Conservation (phyloP, 345 rosid genomes). For the Alliaria petiolata region DNA sequence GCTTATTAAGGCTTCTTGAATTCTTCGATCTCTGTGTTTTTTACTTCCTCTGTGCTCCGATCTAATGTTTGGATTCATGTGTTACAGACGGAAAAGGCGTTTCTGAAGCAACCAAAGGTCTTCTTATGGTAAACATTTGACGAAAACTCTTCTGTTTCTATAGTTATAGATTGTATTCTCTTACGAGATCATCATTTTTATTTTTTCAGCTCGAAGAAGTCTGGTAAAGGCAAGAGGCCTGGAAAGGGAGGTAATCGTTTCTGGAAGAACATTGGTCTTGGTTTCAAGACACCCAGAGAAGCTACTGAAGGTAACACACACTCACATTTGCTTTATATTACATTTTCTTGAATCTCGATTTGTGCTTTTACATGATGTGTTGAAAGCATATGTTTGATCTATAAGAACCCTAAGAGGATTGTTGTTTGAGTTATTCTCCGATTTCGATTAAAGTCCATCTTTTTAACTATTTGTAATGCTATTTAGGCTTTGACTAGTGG, state of each 20-base stretch:
- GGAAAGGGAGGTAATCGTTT: constrained; percentile 52
- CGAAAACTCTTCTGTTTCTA: background rate
- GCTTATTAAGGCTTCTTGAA: background rate
- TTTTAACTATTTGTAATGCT: background rate
- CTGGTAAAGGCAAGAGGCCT: constrained; percentile 51
- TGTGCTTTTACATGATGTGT: background rate
- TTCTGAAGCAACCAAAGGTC: constrained; percentile 46
- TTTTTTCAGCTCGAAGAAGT: constrained; percentile 42
- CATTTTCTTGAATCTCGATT: background rate
- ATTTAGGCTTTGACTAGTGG: background rate
- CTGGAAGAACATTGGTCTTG: constrained; percentile 52
- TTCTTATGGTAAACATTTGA: constrained; percentile 30
- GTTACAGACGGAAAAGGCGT: constrained; percentile 46
- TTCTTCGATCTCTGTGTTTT: background rate
- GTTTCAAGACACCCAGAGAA: constrained; percentile 54
- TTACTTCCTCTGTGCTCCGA: background rate
- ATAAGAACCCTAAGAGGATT: background rate
- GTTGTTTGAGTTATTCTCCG: background rate
- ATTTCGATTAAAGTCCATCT: background rate
- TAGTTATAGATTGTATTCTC: background rate
- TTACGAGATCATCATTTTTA: background rate
- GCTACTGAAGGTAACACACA: constrained; percentile 57
- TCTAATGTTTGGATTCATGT: background rate
- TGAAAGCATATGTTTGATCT: background rate
- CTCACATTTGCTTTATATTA: background rate